Percentiles rank a stretch among this genome's conserved stretches.
These are phyloP conservation scores for Chlorophyllum brunneum DNA, from an alignment of 768 basidiomycete genomes.

Conservation along the genomic window DNA sequence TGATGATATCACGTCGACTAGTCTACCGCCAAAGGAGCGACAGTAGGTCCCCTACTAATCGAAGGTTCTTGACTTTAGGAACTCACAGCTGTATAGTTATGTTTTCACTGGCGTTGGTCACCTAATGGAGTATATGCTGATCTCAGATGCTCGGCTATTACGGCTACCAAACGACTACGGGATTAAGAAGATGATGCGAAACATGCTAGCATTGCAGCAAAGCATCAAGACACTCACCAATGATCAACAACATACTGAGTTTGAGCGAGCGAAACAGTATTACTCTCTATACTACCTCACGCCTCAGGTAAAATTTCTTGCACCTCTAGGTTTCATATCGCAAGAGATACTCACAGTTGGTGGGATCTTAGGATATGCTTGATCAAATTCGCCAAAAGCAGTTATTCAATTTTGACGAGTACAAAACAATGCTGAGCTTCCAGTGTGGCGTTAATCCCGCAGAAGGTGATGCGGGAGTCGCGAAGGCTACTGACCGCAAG, in stretches of 20 bases:
- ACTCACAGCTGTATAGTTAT: slow-evolving; percentile 48
- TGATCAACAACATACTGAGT: slow-evolving; percentile 57
- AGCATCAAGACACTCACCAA: slow-evolving; percentile 75
- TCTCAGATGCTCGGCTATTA: slow-evolving; percentile 70
- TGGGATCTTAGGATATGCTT: slow-evolving; percentile 61
- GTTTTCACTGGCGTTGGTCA: slow-evolving; percentile 82
- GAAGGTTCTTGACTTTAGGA: not conserved
- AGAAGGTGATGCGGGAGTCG: slow-evolving; percentile 43
- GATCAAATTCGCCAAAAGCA: slow-evolving; percentile 60
- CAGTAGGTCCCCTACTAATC: slow-evolving; percentile 43
- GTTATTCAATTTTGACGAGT: slow-evolving; percentile 85
- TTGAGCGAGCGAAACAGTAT: slow-evolving; percentile 74
- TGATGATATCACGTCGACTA: slow-evolving; percentile 63
- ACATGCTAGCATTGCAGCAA: slow-evolving; percentile 90
- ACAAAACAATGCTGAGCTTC: slow-evolving; percentile 84
- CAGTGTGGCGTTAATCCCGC: slow-evolving; percentile 80
- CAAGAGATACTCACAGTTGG: not conserved
- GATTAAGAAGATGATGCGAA: slow-evolving; percentile 81
- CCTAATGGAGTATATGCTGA: slow-evolving; percentile 80
- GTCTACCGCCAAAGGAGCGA: slow-evolving; percentile 61
- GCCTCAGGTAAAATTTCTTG: slow-evolving; percentile 65
- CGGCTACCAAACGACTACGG: slow-evolving; percentile 69
- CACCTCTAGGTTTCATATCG: not conserved
- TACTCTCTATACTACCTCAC: slow-evolving; percentile 74
- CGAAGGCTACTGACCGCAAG: slow-evolving; percentile 60